Evolutionary conservation across 352 stramenopile genomes (phyloP), one percentile per base, ranked within the genome.

Genomic region (Thraustochytrium striatum): DNA sequence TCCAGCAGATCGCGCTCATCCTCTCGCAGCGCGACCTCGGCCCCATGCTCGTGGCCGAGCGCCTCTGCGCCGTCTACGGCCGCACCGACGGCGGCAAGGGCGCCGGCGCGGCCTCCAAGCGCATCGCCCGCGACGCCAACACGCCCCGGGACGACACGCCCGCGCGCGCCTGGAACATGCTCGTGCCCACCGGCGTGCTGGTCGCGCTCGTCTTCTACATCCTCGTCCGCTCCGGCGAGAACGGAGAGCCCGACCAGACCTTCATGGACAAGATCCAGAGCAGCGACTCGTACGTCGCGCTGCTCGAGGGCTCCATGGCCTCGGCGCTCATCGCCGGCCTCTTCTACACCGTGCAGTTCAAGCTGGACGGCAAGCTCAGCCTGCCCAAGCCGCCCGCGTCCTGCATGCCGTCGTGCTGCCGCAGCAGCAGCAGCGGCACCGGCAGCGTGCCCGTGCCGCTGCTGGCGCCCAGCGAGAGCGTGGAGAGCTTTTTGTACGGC

Each of bases 401-500:
- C 32, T 21, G 16, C n/a, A n/a, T n/a, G n/a, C n/a, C n/a, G n/a
- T n/a, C n/a, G n/a, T n/a, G n/a, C 50, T 72, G 25, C 81, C 73
- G 44, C 0, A n/a, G 38, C 2, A 28, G 33, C 58, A 28, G 25
- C 1, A 11, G 13, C 13, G 21, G 11, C 33, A 57, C 19, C 39
- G 50, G 32, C 72, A 65, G 28, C 72, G 55, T n/a, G 65, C 70
- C 38, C 47, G 30, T 94, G 81, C 90, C 95, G 50, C 93, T 96
- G 65, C 89, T 96, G 35, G 91, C 87, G 30, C 85, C 95, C 47
- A 87, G 92, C 43, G 88, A 94, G 78, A 90, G 88, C 28, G 93
- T 93, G 2, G 92, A 93, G 57, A 90, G 88, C 30, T 94, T 91
- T 86, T 91, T 95, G 84, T 88, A 94, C 81, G 91, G 91, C 35